Evolutionary conservation across 805 yeast genomes (phyloP).

Genomic region (Aciculoconidium aculeatum): DNA sequence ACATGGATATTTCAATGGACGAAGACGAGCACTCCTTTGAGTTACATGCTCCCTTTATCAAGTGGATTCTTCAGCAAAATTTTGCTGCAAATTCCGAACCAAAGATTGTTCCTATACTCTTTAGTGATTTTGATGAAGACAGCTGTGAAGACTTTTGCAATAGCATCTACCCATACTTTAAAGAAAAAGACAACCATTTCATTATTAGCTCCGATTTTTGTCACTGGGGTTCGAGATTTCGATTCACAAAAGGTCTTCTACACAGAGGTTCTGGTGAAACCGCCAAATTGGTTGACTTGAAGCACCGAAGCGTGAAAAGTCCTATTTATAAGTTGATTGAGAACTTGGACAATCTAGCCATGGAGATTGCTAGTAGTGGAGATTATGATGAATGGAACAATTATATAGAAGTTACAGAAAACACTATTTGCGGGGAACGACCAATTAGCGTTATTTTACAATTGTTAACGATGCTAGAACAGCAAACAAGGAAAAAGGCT

Average conservation of each 20-base stretch:
- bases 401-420: conserved; percentile 67
- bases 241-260: conserved; percentile 35
- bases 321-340: conserved; percentile 74
- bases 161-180: conserved; percentile 48
- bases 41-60: conserved; percentile 81
- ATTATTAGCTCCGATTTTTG: conserved; percentile 88
- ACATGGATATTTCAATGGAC: conserved; percentile 59
- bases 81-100: conserved; percentile 22
- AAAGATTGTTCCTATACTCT: conserved; percentile 71
- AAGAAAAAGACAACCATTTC: conserved; percentile 56
- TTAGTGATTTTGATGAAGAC: conserved; percentile 53
- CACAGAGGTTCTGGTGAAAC: conserved; percentile 6
- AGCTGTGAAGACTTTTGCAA: conserved; percentile 42
- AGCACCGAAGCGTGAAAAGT: not conserved
- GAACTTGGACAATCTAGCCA: conserved; percentile 62
- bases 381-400: conserved; percentile 54
- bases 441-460: conserved; percentile 66
- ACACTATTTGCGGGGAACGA: conserved; percentile 90
- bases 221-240: conserved; percentile 69
- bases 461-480: conserved; percentile 51
- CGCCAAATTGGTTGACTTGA: conserved; percentile 1
- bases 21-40: conserved; percentile 89
- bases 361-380: conserved; percentile 55
- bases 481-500: no score
- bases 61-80: conserved; percentile 4